A percentile compares a stretch with the other conserved stretches of the same genome.
phyloP scores from a whole-genome alignment of 106 monocot species.

The Dendrobium officinale region DNA sequence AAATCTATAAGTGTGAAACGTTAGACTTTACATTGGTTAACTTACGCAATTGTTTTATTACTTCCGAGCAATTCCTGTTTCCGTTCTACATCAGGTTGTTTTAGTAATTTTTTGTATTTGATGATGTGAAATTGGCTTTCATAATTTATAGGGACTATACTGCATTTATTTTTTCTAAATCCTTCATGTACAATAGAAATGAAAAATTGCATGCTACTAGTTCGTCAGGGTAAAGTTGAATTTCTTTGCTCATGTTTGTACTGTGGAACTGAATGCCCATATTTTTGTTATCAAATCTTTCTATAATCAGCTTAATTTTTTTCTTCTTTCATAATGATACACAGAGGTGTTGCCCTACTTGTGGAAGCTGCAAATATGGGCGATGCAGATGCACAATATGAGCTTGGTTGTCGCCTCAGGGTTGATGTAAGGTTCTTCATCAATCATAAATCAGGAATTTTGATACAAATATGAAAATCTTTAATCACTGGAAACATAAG shows the following conservation, averaged over 20 bases:
- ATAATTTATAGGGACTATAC: neutral
- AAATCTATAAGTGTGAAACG: too few relatives aligned
- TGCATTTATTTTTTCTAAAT: neutral
- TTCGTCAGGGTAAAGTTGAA: neutral
- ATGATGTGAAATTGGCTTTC: neutral
- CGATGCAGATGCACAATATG: constrained; percentile 98
- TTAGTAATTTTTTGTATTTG: neutral
- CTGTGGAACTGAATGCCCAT: neutral
- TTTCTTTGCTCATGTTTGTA: neutral
- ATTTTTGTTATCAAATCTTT: neutral
- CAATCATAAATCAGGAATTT: neutral
- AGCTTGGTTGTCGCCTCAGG: constrained; percentile 80
- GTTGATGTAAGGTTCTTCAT: constrained; percentile 52
- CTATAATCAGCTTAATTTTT: neutral
- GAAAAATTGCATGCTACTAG: neutral
- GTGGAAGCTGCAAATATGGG: constrained; percentile 99
- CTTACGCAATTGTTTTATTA: too few relatives aligned
- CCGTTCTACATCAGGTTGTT: neutral
- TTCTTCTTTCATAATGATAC: neutral
- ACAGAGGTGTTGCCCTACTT: constrained; percentile 83
- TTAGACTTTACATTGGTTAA: too few relatives aligned
- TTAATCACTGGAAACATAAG: too few relatives aligned
- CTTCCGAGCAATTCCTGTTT: too few relatives aligned
- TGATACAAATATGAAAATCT: neutral
- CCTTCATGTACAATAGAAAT: neutral